Evolutionary conservation across 345 rosid species (phyloP).

Genomic region (Brassica rapa): DNA sequence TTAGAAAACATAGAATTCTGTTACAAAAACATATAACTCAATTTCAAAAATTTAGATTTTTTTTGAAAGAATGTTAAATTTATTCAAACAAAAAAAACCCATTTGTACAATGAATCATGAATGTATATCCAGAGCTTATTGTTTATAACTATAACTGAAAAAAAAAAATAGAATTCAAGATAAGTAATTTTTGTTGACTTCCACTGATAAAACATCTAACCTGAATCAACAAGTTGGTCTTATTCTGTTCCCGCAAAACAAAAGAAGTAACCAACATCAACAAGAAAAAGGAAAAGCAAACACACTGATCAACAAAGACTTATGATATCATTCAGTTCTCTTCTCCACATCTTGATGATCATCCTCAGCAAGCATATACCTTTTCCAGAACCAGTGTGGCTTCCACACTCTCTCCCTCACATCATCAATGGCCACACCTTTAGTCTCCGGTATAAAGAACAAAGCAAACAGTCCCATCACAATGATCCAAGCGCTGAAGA

Average conservation of each 20-base stretch:
- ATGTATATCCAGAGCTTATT: too few relatives aligned
- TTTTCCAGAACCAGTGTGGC: constrained; percentile 1
- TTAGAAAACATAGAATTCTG: too few relatives aligned
- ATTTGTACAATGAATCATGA: too few relatives aligned
- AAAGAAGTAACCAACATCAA: neutral
- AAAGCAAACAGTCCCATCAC: constrained; percentile 1
- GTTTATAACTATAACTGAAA: too few relatives aligned
- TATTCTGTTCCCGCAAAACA: neutral
- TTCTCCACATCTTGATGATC: neutral
- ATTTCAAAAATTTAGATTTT: too few relatives aligned
- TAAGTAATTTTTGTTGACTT: neutral
- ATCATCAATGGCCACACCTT: neutral
- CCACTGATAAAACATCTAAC: neutral
- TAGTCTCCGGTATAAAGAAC: neutral
- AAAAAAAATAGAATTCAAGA: neutral
- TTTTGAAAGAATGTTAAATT: too few relatives aligned
- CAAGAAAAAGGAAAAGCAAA: neutral
- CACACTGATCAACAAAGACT: neutral
- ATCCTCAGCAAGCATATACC: neutral
- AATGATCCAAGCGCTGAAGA: neutral
- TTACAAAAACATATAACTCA: too few relatives aligned
- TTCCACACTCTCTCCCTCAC: neutral
- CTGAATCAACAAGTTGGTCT: neutral
- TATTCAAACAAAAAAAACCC: too few relatives aligned
- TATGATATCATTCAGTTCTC: neutral